These are phyloP conservation scores for Lasiodiplodia theobromae DNA, from an alignment of 2,329 filamentous ascomycete species.

Conservation along the genomic window DNA sequence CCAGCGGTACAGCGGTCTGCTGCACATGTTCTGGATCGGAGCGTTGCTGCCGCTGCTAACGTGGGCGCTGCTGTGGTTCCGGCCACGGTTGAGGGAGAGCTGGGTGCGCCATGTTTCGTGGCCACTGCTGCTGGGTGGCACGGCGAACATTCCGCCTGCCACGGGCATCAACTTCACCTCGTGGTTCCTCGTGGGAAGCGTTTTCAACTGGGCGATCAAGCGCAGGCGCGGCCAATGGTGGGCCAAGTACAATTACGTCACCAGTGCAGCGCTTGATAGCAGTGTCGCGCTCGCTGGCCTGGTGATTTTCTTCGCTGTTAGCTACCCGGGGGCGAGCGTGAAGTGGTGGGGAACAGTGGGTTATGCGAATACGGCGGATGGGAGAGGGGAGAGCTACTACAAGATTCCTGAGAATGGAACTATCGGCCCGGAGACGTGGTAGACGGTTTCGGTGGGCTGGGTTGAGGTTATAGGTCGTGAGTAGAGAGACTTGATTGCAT, in stretches of 20 bases:
- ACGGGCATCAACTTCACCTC: conserved; percentile 74
- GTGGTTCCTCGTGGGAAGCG: conserved; percentile 71
- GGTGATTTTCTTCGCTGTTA: conserved; percentile 73
- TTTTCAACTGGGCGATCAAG: conserved; percentile 74
- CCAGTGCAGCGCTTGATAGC: conserved; percentile 73
- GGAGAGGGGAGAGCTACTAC: conserved; percentile 31
- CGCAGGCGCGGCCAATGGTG: conserved; percentile 74
- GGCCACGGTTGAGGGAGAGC: conserved; percentile 70
- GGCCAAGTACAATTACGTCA: conserved; percentile 79
- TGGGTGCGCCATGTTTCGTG: conserved; percentile 69
- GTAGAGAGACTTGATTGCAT: background rate
- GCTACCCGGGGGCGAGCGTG: conserved; percentile 64
- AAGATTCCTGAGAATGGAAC: conserved; percentile 8
- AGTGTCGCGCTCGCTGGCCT: conserved; percentile 72
- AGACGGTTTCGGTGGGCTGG: background rate
- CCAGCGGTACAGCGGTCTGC: conserved; percentile 68
- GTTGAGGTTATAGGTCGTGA: background rate
- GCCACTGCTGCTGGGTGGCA: conserved; percentile 35
- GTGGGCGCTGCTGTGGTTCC: conserved; percentile 67
- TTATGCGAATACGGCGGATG: conserved; percentile 56
- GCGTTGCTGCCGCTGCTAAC: conserved; percentile 65
- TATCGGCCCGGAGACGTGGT: conserved; percentile 6
- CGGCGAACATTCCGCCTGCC: conserved; percentile 63
- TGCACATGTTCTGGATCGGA: conserved; percentile 76
- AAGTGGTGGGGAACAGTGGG: conserved; percentile 69